A percentile compares a stretch with the other conserved stretches of the same genome.
These are phyloP conservation scores for Suillus occidentalis DNA, from an alignment of 768 basidiomycete species.

Conservation along the genomic window DNA sequence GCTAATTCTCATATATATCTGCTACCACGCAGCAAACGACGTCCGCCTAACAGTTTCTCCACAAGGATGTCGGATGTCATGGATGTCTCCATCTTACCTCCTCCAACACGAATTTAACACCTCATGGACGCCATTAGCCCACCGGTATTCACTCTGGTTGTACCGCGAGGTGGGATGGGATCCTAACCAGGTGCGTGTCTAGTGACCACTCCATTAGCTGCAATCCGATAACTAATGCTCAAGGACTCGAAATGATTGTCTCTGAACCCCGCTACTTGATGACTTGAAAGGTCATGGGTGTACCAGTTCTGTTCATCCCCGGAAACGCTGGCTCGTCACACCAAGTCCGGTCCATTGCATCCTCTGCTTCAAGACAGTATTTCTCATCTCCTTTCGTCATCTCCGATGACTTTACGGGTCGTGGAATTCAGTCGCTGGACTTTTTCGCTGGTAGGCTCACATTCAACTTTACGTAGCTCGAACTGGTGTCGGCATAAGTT, in stretches of 20 bases:
- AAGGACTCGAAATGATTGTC: background rate
- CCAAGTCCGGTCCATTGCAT: constrained; percentile 94
- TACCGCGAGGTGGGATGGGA: constrained; percentile 93
- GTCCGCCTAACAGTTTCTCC: constrained; percentile 62
- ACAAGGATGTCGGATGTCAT: constrained; percentile 95
- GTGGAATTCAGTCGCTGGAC: constrained; percentile 60
- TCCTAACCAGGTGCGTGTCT: constrained; percentile 46
- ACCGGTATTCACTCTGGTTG: constrained; percentile 81
- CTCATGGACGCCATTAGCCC: constrained; percentile 69
- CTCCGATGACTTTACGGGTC: constrained; percentile 52
- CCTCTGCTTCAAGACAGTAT: constrained; percentile 82
- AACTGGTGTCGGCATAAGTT: background rate
- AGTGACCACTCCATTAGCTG: constrained; percentile 9
- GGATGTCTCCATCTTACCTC: constrained; percentile 91
- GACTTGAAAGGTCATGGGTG: constrained; percentile 40
- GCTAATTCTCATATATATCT: constrained; percentile 36
- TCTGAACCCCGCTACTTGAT: background rate
- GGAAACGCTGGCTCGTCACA: constrained; percentile 95
- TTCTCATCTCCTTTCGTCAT: constrained; percentile 59
- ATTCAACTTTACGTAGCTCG: constrained; percentile 5
- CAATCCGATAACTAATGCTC: constrained; percentile 9
- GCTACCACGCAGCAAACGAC: constrained; percentile 46
- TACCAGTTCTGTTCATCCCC: constrained; percentile 94
- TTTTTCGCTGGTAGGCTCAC: constrained; percentile 74
- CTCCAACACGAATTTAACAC: constrained; percentile 65